These are phyloP conservation scores for Venturia effusa DNA, from an alignment of 2,329 filamentous ascomycete genomes.

Conservation along the genomic window DNA sequence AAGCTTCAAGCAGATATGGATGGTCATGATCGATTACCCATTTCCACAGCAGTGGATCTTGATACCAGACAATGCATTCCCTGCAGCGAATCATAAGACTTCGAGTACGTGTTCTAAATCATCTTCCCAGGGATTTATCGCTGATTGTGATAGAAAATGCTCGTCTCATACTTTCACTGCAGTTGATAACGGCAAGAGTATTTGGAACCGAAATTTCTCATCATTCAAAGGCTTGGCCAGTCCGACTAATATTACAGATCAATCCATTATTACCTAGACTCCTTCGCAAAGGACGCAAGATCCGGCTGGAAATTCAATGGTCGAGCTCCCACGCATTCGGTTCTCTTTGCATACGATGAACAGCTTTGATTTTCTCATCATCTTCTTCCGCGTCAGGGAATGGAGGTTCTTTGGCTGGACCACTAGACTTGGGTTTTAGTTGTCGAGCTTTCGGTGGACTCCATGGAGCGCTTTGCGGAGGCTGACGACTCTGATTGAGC, in stretches of 20 bases:
- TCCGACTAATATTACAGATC: background rate
- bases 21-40: constrained; percentile 42
- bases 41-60: background rate
- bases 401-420: background rate
- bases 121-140: background rate
- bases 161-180: background rate
- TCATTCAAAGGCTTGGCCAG: background rate
- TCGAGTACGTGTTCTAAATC: background rate
- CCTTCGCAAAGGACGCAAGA: background rate
- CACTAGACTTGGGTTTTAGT: background rate
- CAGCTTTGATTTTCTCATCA: background rate
- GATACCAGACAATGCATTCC: background rate
- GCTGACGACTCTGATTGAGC: background rate
- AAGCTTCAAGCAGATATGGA: constrained; percentile 74
- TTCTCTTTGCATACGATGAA: background rate
- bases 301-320: background rate
- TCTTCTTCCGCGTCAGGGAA: background rate
- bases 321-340: background rate
- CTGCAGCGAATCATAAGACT: background rate
- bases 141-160: background rate
- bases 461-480: background rate
- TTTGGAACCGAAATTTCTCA: background rate
- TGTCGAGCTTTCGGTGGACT: background rate
- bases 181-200: background rate
- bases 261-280: background rate